These are phyloP conservation scores for Boletellus deceptivus DNA, from an alignment of 1,284 basidiomycete species.

Conservation along the genomic window DNA sequence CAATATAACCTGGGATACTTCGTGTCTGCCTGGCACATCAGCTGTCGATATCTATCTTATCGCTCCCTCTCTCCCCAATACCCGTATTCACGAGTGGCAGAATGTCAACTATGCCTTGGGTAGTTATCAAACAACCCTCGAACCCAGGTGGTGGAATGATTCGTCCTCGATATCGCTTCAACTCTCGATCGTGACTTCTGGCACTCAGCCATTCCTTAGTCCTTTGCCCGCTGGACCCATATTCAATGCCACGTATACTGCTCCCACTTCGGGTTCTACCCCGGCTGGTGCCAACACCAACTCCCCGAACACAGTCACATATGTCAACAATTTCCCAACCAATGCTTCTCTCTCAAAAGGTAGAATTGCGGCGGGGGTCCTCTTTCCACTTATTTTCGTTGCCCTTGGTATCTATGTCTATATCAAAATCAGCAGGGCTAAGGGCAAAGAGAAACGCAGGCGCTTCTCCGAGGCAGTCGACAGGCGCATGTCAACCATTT, in stretches of 20 bases:
- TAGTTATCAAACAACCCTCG: conserved; percentile 51
- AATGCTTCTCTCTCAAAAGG: conserved; percentile 51
- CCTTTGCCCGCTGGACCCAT: conserved; percentile 67
- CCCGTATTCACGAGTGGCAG: conserved; percentile 64
- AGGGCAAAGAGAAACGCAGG: conserved; percentile 58
- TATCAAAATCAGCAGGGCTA: conserved; percentile 57
- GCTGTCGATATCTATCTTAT: conserved; percentile 76
- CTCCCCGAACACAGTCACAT: conserved; percentile 37
- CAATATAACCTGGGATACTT: conserved; percentile 71
- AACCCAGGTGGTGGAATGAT: conserved; percentile 79
- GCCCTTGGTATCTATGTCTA: conserved; percentile 49
- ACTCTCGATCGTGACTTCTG: conserved; percentile 61
- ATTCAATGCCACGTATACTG: conserved; percentile 64
- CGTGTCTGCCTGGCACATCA: conserved; percentile 44
- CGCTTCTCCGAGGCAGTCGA: conserved; percentile 72
- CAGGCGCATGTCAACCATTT: conserved; percentile 80
- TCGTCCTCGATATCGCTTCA: conserved; percentile 58
- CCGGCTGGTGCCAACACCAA: conserved; percentile 42
- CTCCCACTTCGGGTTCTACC: conserved; percentile 43
- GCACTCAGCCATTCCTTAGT: conserved; percentile 54
- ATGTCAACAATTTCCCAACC: conserved; percentile 37
- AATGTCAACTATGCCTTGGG: conserved; percentile 57
- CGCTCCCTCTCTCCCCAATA: conserved; percentile 44
- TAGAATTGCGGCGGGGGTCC: conserved; percentile 73
- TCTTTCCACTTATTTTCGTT: conserved; percentile 67